Evolutionary conservation across 2,329 filamentous ascomycete genomes (phyloP), one percentile per base, ranked within the genome.

Genomic region (Cytospora paraplurivora): DNA sequence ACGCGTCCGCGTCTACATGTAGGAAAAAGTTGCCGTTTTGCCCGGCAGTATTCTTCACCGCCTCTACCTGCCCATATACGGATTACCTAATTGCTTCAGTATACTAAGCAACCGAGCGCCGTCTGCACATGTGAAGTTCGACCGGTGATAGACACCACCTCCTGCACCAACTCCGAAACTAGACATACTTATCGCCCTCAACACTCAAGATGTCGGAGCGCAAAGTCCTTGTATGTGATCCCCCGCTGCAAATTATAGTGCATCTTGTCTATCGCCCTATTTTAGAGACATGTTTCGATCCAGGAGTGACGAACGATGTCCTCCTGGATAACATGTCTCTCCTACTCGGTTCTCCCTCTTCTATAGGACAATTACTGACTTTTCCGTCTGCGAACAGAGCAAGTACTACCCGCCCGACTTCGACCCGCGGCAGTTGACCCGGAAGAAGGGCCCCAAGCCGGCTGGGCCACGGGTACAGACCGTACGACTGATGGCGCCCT

Each of bases 401-500:
- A 85, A 86, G 73, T 86, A 85, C 75, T 87, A 83, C 71, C 85
- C 85, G 77, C 90, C 77, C 80, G 92, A 98, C 75, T 99, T 98
- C 77, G 95, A 99, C 76, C 94, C 94, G 13, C 87, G 87, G 33
- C 88, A 90, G 71, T 85, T 98, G 77, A 83, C 84, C 33, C 87
- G 91, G 19, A 84, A 84, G 52, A 88, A 86, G 66, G 88, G 80
- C 34, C 85, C 87, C 10, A 93, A 93, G 74, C 80, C 86, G 62
- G 83, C 85, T 7, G 93, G 92, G 0, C 91, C 92, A 0, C 92
- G 92, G 70, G 84, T 92, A 10, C 92, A 96, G 72, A 92, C 89
- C 0, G 93, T 98, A 59, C 89, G 93, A 52, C 82, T 98, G 38
- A 97, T 97, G 92, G 89, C 91, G 0, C 92, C 92, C 4, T 95